Evolutionary conservation across 345 rosid genomes (phyloP).

Genomic region (Nasturtium officinale): DNA sequence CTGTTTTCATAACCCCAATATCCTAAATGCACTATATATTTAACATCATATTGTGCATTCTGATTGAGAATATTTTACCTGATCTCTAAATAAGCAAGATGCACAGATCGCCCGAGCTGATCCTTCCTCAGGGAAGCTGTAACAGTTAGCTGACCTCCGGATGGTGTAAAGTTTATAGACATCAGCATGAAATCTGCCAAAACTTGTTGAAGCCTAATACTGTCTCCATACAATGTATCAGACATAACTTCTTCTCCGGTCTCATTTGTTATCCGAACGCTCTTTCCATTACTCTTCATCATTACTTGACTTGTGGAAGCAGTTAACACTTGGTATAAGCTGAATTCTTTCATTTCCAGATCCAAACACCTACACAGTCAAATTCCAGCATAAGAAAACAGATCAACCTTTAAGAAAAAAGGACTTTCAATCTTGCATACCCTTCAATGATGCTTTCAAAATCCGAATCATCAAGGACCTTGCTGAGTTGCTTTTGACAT

Average conservation of each 20-base stretch:
- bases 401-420: neutral
- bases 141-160: slow-evolving; percentile 59
- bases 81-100: slow-evolving; percentile 68
- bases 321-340: slow-evolving; percentile 55
- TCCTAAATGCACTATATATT: slow-evolving; percentile 8
- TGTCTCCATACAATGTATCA: slow-evolving; percentile 73
- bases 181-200: slow-evolving; percentile 68
- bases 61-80: slow-evolving; percentile 50
- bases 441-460: slow-evolving; percentile 84
- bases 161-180: slow-evolving; percentile 62
- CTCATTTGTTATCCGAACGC: slow-evolving; percentile 56
- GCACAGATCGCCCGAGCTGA: slow-evolving; percentile 70
- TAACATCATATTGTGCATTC: neutral
- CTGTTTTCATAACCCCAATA: slow-evolving; percentile 44
- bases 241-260: slow-evolving; percentile 54
- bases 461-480: slow-evolving; percentile 83
- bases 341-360: slow-evolving; percentile 79
- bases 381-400: slow-evolving; percentile 1
- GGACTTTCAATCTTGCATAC: slow-evolving; percentile 44
- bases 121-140: slow-evolving; percentile 64
- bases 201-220: slow-evolving; percentile 83
- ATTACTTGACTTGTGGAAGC: slow-evolving; percentile 75
- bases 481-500: slow-evolving; percentile 82
- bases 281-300: slow-evolving; percentile 66
- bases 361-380: slow-evolving; percentile 62